Conservation (phyloP, 306 rosid species). For the Clitoria ternatea region DNA sequence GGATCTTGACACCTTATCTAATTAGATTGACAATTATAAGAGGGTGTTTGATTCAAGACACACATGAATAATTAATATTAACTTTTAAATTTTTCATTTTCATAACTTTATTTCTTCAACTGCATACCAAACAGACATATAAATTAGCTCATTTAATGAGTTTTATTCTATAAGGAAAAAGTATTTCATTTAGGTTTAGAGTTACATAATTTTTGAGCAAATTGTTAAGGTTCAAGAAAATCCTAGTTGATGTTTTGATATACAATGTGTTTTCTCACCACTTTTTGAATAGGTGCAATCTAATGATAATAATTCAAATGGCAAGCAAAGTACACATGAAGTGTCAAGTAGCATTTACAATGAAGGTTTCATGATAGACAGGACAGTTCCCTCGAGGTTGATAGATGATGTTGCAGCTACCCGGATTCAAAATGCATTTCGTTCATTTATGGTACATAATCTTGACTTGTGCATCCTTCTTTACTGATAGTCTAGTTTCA, state of each 20-base stretch:
- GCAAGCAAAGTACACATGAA: conserved; percentile 16
- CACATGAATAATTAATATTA: no score
- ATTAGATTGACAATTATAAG: no score
- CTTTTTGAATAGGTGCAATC: conserved; percentile 30
- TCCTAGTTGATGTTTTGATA: background rate
- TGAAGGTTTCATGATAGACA: conserved; percentile 27
- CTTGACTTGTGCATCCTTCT: no score
- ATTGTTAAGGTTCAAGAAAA: background rate
- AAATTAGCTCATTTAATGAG: no score
- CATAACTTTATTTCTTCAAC: no score
- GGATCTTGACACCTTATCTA: no score
- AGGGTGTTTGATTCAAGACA: no score
- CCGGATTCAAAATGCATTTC: conserved; percentile 72
- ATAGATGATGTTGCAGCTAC: conserved; percentile 56
- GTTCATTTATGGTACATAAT: conserved; percentile 46
- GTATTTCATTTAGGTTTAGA: background rate
- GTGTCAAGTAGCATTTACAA: conserved; percentile 31
- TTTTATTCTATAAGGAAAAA: no score
- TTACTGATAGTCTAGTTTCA: no score
- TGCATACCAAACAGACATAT: no score
- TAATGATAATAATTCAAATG: conserved; percentile 20
- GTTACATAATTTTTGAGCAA: background rate
- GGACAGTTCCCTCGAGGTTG: conserved; percentile 31
- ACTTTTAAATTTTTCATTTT: no score
- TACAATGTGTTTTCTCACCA: background rate